A percentile compares a stretch with the other conserved stretches of the same genome.
Evolutionary conservation across 2,329 filamentous ascomycete genomes (phyloP).

Genomic region (Cercospora sesami): DNA sequence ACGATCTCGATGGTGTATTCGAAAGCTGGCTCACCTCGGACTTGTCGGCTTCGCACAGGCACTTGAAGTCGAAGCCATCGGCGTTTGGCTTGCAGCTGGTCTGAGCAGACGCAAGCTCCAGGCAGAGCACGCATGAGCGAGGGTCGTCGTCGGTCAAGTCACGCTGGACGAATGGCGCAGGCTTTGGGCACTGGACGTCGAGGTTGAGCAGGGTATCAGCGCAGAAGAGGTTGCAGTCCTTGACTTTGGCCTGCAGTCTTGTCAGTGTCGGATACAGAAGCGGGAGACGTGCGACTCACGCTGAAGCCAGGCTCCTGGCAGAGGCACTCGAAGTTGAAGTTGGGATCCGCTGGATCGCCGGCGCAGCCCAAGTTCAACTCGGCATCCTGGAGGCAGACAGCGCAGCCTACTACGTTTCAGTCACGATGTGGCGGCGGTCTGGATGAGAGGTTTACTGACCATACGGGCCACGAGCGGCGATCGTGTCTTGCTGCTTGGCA

Average conservation of each 20-base stretch:
- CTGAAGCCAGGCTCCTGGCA: conserved; percentile 1
- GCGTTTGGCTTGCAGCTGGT: neutral
- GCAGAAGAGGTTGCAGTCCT: conserved; percentile 7
- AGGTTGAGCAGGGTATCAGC: neutral
- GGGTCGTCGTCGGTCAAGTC: neutral
- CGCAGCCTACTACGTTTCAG: neutral
- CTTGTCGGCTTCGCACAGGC: neutral
- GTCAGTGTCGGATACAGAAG: neutral
- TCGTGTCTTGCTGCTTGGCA: neutral
- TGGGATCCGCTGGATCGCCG: neutral
- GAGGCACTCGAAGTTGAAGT: neutral
- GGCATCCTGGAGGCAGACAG: neutral
- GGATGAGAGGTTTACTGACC: neutral
- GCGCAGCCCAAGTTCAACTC: neutral
- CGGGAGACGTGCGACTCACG: neutral
- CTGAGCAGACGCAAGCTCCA: conserved; percentile 2
- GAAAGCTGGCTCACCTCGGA: neutral
- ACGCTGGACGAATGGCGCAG: neutral
- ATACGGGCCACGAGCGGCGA: neutral
- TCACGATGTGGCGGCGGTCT: neutral
- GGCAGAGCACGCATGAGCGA: conserved; percentile 1
- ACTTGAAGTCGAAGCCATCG: neutral
- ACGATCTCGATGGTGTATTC: neutral
- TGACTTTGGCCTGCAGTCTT: neutral
- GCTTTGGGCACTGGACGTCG: neutral